A percentile compares a stretch with the other conserved stretches of the same genome.
Evolutionary conservation across 345 rosid species (phyloP).

Genomic region (Moricandia arvensis): DNA sequence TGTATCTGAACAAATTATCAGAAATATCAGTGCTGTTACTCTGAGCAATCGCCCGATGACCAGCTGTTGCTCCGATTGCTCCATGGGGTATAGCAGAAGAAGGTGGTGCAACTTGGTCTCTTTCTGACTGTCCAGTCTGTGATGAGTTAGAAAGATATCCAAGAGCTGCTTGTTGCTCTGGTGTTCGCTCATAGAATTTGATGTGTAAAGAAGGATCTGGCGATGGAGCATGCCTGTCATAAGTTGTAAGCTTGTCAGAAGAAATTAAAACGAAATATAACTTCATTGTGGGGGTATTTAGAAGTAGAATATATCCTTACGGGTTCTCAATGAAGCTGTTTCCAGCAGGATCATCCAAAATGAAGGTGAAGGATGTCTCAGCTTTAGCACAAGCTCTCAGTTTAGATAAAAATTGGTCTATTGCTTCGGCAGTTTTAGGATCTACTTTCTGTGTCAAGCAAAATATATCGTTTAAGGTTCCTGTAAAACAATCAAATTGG

Average conservation of each 20-base stretch:
- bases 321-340: conserved; percentile 96
- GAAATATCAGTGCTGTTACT: conserved; percentile 76
- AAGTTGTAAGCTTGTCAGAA: conserved; percentile 9
- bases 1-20: conserved; percentile 70
- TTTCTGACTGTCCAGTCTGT: conserved; percentile 45
- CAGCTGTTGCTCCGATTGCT: conserved; percentile 76
- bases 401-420: conserved; percentile 75
- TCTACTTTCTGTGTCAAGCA: conserved; percentile 63
- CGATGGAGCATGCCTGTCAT: conserved; percentile 74
- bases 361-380: conserved; percentile 59
- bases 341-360: conserved; percentile 93
- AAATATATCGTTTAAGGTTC: conserved; percentile 10
- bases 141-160: conserved; percentile 66
- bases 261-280: not conserved
- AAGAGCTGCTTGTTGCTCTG: conserved; percentile 73
- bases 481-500: not conserved
- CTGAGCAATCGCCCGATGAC: conserved; percentile 89
- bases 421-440: conserved; percentile 85
- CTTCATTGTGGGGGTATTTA: not conserved
- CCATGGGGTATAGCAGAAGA: conserved; percentile 64
- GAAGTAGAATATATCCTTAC: conserved; percentile 46
- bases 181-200: conserved; percentile 85
- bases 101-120: conserved; percentile 26
- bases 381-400: conserved; percentile 79
- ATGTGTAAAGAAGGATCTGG: conserved; percentile 69